These are phyloP conservation scores for Buddleja alternifolia DNA, from an alignment of 257 asterid species.

Conservation along the genomic window DNA sequence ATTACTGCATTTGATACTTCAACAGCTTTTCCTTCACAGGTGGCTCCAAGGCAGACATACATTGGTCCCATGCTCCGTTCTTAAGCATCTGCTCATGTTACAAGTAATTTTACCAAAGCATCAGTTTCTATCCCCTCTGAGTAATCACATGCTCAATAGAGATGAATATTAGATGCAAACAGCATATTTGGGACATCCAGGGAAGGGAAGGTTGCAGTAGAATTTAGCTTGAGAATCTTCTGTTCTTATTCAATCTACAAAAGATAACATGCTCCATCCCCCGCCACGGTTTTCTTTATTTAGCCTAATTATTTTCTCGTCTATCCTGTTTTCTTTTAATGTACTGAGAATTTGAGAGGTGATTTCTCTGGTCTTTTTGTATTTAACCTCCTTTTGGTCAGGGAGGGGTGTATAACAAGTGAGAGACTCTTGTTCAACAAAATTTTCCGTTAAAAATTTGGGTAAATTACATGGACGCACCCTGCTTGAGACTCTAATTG, in stretches of 20 bases:
- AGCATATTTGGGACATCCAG: background rate
- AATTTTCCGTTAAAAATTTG: no score
- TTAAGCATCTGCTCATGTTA: constrained; percentile 66
- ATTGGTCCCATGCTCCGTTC: constrained; percentile 89
- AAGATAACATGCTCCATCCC: background rate
- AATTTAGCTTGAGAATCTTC: background rate
- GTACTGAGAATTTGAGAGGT: background rate
- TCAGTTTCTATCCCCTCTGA: background rate
- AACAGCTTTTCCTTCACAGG: constrained; percentile 67
- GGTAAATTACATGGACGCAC: no score
- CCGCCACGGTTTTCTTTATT: background rate
- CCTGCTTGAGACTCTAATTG: no score
- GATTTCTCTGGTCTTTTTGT: background rate
- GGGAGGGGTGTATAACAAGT: no score
- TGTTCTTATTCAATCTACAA: background rate
- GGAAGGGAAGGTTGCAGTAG: no score
- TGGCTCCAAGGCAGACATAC: constrained; percentile 83
- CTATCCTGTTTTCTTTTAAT: background rate
- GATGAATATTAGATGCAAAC: constrained; percentile 3
- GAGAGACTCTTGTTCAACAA: no score
- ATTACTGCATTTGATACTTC: constrained; percentile 53
- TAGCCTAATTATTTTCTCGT: background rate
- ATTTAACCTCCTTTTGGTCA: no score
- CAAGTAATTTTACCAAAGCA: background rate
- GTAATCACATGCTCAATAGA: background rate